These are phyloP conservation scores for Globisporangium spinosum DNA, from an alignment of 352 stramenopile genomes.

Conservation along the genomic window DNA sequence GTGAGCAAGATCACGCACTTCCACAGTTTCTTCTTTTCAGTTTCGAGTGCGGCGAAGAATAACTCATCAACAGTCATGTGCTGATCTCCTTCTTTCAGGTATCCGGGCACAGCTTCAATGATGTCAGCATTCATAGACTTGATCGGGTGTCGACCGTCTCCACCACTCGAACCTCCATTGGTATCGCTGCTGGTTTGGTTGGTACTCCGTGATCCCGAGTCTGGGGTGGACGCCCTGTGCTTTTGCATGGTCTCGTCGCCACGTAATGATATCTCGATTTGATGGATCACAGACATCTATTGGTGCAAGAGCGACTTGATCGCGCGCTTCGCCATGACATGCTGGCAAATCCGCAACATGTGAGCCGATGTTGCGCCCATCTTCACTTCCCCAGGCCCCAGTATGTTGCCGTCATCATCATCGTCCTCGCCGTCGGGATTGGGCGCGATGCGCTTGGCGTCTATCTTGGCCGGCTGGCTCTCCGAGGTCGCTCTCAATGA, in stretches of 20 bases:
- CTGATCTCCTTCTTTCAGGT: conserved; percentile 54
- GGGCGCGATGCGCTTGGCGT: conserved; percentile 2
- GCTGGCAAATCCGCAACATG: conserved; percentile 65
- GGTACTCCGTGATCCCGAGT: background rate
- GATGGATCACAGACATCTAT: conserved; percentile 57
- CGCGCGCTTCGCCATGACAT: conserved; percentile 67
- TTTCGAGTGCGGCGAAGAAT: conserved; percentile 45
- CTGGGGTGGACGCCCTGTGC: conserved; percentile 18
- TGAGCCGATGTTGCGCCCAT: conserved; percentile 54
- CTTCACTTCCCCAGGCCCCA: conserved; percentile 20
- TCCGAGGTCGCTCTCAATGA: conserved; percentile 37
- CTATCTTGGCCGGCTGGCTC: conserved; percentile 9
- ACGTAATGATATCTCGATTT: conserved; percentile 43
- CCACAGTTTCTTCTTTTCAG: conserved; percentile 58
- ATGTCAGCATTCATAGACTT: conserved; percentile 44
- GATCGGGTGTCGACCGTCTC: conserved; percentile 26
- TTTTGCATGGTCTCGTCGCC: conserved; percentile 45
- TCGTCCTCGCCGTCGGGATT: conserved; percentile 18
- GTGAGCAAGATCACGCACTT: conserved; percentile 70
- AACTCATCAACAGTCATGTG: conserved; percentile 62
- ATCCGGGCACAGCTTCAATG: conserved; percentile 39
- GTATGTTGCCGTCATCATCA: conserved; percentile 15
- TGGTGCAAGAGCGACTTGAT: conserved; percentile 61
- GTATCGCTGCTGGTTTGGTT: conserved; percentile 7
- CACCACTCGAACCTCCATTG: background rate